phyloP scores from a whole-genome alignment of 148 eudicot species.

The Vaccinium corymbosum region DNA sequence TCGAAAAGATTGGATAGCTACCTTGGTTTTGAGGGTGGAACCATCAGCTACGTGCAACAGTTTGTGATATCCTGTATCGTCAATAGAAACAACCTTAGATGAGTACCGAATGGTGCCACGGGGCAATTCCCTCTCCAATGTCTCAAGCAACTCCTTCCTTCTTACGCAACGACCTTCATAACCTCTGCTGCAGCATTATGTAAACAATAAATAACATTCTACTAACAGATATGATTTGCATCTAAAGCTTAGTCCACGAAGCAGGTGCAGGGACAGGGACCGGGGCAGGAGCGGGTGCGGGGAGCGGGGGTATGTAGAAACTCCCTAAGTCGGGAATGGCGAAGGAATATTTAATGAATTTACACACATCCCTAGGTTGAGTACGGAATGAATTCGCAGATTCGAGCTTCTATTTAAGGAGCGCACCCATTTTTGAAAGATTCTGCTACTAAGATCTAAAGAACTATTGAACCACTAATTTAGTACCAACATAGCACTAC shows the following conservation, averaged over 20 bases:
- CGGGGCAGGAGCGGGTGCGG: no score
- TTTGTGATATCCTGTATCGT: conserved; percentile 35
- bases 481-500: neutral
- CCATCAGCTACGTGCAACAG: conserved; percentile 51
- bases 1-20: neutral
- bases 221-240: neutral
- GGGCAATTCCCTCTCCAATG: conserved; percentile 40
- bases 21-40: conserved; percentile 43
- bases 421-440: no score
- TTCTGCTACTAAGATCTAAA: neutral
- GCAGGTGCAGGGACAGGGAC: no score
- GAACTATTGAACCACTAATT: neutral
- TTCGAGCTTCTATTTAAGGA: no score
- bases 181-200: conserved; percentile 16
- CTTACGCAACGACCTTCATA: conserved; percentile 42
- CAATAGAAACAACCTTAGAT: conserved; percentile 42
- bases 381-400: no score
- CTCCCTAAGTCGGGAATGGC: no score
- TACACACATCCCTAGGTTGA: no score
- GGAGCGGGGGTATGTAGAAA: no score
- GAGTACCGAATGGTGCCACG: conserved; percentile 39
- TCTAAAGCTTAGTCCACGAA: no score
- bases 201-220: neutral
- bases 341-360: no score
- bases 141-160: conserved; percentile 44